Conservation (phyloP, 2,329 filamentous ascomycete genomes). For the Aspergillus transmontanensis region DNA sequence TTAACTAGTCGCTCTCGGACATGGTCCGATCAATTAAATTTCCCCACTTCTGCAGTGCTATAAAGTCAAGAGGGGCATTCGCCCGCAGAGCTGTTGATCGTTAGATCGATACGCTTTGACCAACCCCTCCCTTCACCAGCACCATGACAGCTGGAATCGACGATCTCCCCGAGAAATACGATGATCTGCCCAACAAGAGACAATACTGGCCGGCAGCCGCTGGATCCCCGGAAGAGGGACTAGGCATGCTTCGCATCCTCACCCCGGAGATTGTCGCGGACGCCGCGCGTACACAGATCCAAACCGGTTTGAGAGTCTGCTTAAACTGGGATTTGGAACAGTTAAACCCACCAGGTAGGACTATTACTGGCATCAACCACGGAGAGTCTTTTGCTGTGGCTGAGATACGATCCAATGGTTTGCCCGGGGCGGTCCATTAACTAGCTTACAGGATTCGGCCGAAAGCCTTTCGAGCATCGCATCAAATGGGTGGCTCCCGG, state of each 20-base stretch:
- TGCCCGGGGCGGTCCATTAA: background rate
- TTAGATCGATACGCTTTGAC: background rate
- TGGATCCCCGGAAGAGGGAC: constrained; percentile 54
- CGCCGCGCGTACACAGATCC: constrained; percentile 55
- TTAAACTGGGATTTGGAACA: constrained; percentile 62
- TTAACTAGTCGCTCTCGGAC: background rate
- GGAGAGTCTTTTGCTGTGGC: too few relatives aligned
- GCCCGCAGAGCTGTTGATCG: background rate
- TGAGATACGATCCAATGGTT: too few relatives aligned
- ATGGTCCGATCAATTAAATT: constrained; percentile 13
- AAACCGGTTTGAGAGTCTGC: constrained; percentile 55
- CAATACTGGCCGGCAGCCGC: constrained; percentile 53
- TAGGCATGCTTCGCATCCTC: constrained; percentile 56
- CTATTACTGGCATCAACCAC: too few relatives aligned
- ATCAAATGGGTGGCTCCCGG: constrained; percentile 53
- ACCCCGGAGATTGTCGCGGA: constrained; percentile 56
- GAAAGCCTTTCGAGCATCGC: constrained; percentile 55
- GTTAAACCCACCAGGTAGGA: constrained; percentile 47
- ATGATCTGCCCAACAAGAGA: constrained; percentile 51
- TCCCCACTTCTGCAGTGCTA: constrained; percentile 9
- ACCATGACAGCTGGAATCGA: constrained; percentile 25
- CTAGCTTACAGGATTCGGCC: constrained; percentile 49
- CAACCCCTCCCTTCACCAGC: background rate
- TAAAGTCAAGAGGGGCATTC: background rate
- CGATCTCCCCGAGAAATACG: constrained; percentile 35